Conservation (phyloP, 2,329 filamentous ascomycete genomes). For the Cordyceps farinosa region DNA sequence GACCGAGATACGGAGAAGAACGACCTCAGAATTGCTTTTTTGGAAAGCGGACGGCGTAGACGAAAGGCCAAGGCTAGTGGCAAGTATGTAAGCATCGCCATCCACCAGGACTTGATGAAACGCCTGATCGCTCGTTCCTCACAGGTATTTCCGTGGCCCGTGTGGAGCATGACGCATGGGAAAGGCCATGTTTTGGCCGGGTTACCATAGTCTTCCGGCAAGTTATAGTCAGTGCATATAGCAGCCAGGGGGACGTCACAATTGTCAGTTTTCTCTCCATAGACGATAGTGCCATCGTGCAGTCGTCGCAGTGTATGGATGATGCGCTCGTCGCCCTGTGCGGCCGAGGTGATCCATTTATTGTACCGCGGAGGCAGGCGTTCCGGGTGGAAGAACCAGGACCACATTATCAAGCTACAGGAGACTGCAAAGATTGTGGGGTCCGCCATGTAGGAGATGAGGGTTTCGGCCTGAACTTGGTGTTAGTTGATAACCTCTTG, state of each 20-base stretch:
- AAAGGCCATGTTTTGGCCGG: constrained; percentile 68
- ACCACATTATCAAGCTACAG: constrained; percentile 78
- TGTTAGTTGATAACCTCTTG: neutral
- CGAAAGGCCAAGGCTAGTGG: constrained; percentile 66
- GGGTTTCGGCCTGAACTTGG: constrained; percentile 28
- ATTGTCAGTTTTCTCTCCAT: constrained; percentile 67
- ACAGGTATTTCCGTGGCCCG: constrained; percentile 68
- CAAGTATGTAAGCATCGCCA: constrained; percentile 72
- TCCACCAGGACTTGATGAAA: constrained; percentile 65
- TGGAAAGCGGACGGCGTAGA: constrained; percentile 44
- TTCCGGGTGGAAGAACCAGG: constrained; percentile 75
- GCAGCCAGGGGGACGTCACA: constrained; percentile 62
- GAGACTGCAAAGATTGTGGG: constrained; percentile 70
- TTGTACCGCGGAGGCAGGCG: constrained; percentile 70
- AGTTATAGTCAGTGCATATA: constrained; percentile 69
- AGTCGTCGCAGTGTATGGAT: constrained; percentile 69
- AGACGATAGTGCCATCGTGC: constrained; percentile 60
- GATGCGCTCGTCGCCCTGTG: constrained; percentile 70
- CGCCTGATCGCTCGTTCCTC: constrained; percentile 69
- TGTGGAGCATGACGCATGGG: constrained; percentile 80
- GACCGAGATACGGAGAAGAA: constrained; percentile 63
- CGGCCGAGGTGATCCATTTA: constrained; percentile 76
- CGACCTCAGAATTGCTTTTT: constrained; percentile 47
- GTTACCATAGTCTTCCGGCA: constrained; percentile 69
- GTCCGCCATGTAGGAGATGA: constrained; percentile 47